Evolutionary conservation across 305 asterid genomes (phyloP).

Genomic region (Withania somnifera): DNA sequence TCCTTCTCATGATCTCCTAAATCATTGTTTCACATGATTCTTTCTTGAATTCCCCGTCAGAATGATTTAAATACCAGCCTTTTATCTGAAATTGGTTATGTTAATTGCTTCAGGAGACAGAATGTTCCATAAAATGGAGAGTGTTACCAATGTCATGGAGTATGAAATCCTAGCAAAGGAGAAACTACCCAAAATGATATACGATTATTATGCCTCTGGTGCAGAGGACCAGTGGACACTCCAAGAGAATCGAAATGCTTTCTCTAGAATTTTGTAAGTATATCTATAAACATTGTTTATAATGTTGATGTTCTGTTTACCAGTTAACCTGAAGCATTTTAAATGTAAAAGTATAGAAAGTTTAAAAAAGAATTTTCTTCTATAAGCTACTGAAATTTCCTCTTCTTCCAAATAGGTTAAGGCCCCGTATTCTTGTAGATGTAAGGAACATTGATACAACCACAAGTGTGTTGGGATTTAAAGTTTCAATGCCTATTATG

Average conservation of each 20-base stretch:
- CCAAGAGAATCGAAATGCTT: conserved; percentile 59
- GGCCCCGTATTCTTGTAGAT: conserved; percentile 73
- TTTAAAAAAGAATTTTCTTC: not conserved
- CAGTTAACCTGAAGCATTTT: not conserved
- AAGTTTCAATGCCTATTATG: conserved; percentile 83
- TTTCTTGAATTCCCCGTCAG: not conserved
- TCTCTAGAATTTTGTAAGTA: conserved; percentile 62
- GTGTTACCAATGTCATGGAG: conserved; percentile 73
- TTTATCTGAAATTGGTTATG: not conserved
- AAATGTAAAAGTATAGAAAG: not conserved
- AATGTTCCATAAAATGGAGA: conserved; percentile 30
- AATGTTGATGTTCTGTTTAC: not conserved
- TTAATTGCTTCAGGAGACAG: not conserved
- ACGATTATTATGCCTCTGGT: conserved; percentile 77
- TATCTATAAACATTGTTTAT: not conserved
- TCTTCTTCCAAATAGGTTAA: conserved; percentile 35
- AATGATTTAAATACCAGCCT: not conserved
- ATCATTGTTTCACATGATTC: not conserved
- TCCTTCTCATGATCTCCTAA: not conserved
- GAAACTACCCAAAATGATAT: conserved; percentile 76
- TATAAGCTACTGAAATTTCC: conserved; percentile 4
- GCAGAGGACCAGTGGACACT: conserved; percentile 96
- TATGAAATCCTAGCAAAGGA: conserved; percentile 62
- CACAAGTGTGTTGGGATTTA: conserved; percentile 50
- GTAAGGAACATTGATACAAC: conserved; percentile 56